Evolutionary conservation across 305 asterid species (phyloP).

Genomic region (Fraxinus paxiana): DNA sequence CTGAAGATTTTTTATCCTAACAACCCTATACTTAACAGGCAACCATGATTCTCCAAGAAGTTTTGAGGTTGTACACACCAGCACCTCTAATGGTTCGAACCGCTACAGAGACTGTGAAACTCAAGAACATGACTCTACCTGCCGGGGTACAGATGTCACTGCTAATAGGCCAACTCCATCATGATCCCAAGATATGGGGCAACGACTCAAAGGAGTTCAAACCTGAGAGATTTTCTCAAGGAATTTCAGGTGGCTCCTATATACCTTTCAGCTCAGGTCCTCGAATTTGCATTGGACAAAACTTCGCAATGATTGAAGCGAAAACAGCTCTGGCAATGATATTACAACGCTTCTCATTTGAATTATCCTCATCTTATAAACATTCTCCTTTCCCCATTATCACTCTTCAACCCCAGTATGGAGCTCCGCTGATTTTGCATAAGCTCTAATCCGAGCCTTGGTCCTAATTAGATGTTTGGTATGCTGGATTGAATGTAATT

Average conservation of each 20-base stretch:
- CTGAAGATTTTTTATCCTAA: background rate
- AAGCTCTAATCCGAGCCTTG: conserved; percentile 7
- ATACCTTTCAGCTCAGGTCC: conserved; percentile 51
- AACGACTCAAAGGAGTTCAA: conserved; percentile 41
- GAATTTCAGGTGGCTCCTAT: conserved; percentile 33
- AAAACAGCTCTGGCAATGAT: conserved; percentile 45
- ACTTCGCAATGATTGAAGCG: conserved; percentile 44
- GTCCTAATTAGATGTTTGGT: background rate
- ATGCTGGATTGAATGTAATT: background rate
- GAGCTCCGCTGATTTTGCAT: conserved; percentile 40
- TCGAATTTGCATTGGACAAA: conserved; percentile 43
- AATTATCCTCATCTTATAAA: conserved; percentile 37
- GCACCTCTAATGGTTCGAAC: conserved; percentile 19
- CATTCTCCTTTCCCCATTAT: conserved; percentile 36
- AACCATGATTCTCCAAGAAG: conserved; percentile 42
- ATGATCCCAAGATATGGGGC: conserved; percentile 46
- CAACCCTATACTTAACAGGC: conserved; percentile 20
- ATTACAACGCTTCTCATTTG: conserved; percentile 27
- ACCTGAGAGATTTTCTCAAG: conserved; percentile 44
- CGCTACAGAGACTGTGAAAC: conserved; percentile 26
- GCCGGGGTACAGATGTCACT: conserved; percentile 31
- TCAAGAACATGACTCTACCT: conserved; percentile 35
- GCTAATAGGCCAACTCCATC: conserved; percentile 34
- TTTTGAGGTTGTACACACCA: conserved; percentile 45
- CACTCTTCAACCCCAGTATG: conserved; percentile 40